These are phyloP conservation scores for Corylus avellana DNA, from an alignment of 306 rosid species.

Conservation along the genomic window DNA sequence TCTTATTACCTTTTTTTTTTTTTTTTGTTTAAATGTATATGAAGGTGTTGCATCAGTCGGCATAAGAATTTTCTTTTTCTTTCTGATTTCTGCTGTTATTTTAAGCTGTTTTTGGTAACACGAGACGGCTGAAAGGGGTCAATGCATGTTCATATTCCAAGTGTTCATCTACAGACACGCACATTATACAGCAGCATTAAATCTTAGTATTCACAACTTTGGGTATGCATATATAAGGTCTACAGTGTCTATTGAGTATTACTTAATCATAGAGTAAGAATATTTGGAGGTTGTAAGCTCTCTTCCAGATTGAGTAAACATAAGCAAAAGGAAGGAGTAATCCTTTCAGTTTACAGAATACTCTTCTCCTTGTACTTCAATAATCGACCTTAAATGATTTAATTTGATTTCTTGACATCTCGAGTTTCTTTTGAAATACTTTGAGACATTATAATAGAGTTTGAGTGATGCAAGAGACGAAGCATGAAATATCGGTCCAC, in stretches of 20 bases:
- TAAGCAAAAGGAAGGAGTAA: neutral
- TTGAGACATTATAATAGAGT: neutral
- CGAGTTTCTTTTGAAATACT: neutral
- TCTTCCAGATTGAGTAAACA: neutral
- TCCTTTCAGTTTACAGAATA: neutral
- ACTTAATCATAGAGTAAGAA: neutral
- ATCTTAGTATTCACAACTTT: neutral
- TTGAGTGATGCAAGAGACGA: neutral
- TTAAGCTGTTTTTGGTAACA: neutral
- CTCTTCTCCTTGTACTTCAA: neutral
- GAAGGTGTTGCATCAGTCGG: neutral
- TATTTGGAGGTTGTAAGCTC: neutral
- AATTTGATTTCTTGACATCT: neutral
- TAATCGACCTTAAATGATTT: neutral
- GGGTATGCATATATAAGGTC: neutral
- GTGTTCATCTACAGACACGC: neutral
- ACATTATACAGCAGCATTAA: neutral
- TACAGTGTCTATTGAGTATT: neutral
- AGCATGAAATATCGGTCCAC: no score
- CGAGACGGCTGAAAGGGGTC: neutral
- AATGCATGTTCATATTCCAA: neutral
- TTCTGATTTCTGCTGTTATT: no score
- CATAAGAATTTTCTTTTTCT: no score
- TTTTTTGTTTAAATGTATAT: neutral
- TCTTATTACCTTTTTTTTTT: neutral